Base-by-base conservation (phyloP, 148 eudicot genomes). In the Chenopodium album region DNA sequence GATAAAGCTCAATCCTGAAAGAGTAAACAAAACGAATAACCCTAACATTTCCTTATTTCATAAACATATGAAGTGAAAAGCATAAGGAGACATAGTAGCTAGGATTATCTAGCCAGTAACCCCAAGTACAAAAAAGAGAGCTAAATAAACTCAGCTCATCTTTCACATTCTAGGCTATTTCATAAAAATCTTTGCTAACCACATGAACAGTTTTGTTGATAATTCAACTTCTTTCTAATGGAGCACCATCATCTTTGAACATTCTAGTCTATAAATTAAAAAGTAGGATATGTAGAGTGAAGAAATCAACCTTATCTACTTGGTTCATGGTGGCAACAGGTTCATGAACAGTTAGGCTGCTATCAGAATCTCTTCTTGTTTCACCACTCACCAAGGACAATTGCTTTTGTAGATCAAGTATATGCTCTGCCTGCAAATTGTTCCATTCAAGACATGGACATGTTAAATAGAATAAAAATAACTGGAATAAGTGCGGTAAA, bases 321-420 rank as follows among this genome's bases (percentile, higher is more conserved):
- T 94, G 88, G 82, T 89, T 87, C 87, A 88, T 41, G 86, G 87
- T 94, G 62, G 90, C 72, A 63, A 90, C 85, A 46, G 95, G 78
- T 78, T 91, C 97, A 16, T 87, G 89, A 78, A 87, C 91, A 54
- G 82, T 81, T 70, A 91, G 63, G 82, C 82, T 81, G 69, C 92
- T 92, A 82, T 91, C 90, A 65, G 88, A 83, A 67, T 85, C 86
- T 83, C 82, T 90, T 80, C 80, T 89, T 2, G 89, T 86, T 80
- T 92, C 98, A 82, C 87, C 85, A 66, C 93, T 88, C 75, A 90
- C 77, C 84, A 96, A 80, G 60, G 91, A 91, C 59, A 96, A 91
- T 87, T 96, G 99, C 89, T 90, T 96, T 87, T 96, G 99, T 82
- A 96, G 84, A 81, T 96, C 99, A 86, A 96, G 83, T 85, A 96